A percentile compares a stretch with the other conserved stretches of the same genome.
Evolutionary conservation across 331 rosid species (phyloP).

Genomic region (Quercus lobata): DNA sequence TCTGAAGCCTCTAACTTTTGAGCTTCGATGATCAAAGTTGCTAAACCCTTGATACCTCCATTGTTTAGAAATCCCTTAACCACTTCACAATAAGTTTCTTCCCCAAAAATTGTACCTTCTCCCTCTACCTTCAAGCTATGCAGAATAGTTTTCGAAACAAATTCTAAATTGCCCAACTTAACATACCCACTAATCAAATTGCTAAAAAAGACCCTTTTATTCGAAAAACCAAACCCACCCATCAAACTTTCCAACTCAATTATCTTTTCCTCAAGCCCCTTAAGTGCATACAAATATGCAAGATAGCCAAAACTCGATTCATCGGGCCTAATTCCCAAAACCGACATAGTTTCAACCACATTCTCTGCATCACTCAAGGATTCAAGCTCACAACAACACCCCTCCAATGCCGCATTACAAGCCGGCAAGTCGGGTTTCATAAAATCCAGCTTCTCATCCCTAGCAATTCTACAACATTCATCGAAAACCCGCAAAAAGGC

Average conservation of each 20-base stretch:
- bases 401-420: slow-evolving; percentile 85
- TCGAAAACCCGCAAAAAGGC: slow-evolving; percentile 61
- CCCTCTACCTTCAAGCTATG: slow-evolving; percentile 43
- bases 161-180: slow-evolving; percentile 60
- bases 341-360: slow-evolving; percentile 63
- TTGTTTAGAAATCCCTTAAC: slow-evolving; percentile 60
- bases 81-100: slow-evolving; percentile 57
- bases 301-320: slow-evolving; percentile 72
- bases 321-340: slow-evolving; percentile 62
- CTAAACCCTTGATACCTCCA: slow-evolving; percentile 57
- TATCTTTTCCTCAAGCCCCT: slow-evolving; percentile 66
- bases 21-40: slow-evolving; percentile 62
- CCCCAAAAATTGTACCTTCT: slow-evolving; percentile 40
- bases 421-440: slow-evolving; percentile 75
- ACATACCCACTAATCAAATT: slow-evolving; percentile 68
- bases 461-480: slow-evolving; percentile 69
- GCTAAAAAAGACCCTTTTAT: slow-evolving; percentile 36
- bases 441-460: slow-evolving; percentile 60
- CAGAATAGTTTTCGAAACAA: slow-evolving; percentile 53
- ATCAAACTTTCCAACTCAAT: slow-evolving; percentile 56
- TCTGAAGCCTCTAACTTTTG: slow-evolving; percentile 61
- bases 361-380: slow-evolving; percentile 64
- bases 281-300: slow-evolving; percentile 78
- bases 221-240: slow-evolving; percentile 49
- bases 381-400: slow-evolving; percentile 69